Conservation (phyloP, 306 rosid species). For the Prunus mume region DNA sequence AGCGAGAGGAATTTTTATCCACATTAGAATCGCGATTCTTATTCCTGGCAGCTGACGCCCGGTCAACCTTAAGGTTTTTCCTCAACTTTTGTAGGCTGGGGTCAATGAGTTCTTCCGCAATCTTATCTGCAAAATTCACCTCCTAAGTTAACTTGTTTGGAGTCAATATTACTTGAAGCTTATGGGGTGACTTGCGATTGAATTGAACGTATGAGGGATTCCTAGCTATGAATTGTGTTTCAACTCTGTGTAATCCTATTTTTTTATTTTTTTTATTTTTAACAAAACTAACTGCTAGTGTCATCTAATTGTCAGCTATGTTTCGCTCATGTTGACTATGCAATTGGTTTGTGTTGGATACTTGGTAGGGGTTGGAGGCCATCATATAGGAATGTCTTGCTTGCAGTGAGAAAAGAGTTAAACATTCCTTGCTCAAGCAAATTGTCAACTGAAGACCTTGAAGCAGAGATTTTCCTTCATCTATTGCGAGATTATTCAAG, state of each 20-base stretch:
- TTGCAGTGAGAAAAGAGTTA: slow-evolving; percentile 64
- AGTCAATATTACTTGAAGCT: neutral
- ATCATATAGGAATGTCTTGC: slow-evolving; percentile 83
- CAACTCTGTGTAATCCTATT: neutral
- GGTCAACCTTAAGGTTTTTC: slow-evolving; percentile 71
- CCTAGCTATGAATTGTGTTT: neutral
- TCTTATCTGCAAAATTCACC: neutral
- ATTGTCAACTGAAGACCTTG: slow-evolving; percentile 79
- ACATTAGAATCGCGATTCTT: slow-evolving; percentile 81
- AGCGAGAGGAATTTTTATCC: slow-evolving; percentile 61
- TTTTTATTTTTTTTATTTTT: neutral
- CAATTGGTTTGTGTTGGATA: slow-evolving; percentile 14
- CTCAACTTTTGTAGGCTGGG: neutral
- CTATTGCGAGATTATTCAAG: slow-evolving; percentile 57
- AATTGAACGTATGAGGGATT: neutral
- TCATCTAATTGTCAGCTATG: neutral
- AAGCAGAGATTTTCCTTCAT: slow-evolving; percentile 89
- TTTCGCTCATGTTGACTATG: slow-evolving; percentile 3
- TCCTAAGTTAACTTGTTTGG: neutral
- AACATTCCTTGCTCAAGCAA: slow-evolving; percentile 70
- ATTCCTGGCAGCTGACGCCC: slow-evolving; percentile 90
- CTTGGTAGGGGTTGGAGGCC: slow-evolving; percentile 94
- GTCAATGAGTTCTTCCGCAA: neutral
- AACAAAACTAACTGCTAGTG: neutral
- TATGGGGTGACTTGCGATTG: neutral